A percentile compares a stretch with the other conserved stretches of the same genome.
phyloP scores from a whole-genome alignment of 148 eudicot species.

The Beta vulgaris region DNA sequence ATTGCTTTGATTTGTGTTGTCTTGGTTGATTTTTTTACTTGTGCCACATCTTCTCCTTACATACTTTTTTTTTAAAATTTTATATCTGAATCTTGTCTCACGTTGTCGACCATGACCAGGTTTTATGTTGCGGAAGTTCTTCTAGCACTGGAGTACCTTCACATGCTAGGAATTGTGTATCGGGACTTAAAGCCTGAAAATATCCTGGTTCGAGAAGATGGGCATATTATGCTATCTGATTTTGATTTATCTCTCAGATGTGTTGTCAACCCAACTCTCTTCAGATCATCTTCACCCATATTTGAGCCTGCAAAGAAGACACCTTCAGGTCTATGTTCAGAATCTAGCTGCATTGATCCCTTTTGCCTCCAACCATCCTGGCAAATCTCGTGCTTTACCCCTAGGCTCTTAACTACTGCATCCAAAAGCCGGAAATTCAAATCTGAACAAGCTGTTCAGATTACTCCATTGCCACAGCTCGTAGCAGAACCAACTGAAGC shows the following conservation, averaged over 20 bases:
- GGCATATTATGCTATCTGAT: constrained; percentile 84
- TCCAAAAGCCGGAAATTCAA: constrained; percentile 46
- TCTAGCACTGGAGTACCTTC: constrained; percentile 79
- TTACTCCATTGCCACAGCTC: constrained; percentile 58
- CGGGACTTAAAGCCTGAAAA: constrained; percentile 86
- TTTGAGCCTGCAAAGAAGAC: constrained; percentile 35
- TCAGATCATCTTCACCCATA: constrained; percentile 44
- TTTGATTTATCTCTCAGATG: constrained; percentile 73
- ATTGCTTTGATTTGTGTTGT: background rate
- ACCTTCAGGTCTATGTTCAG: constrained; percentile 44
- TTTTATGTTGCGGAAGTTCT: constrained; percentile 86
- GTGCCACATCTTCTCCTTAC: background rate
- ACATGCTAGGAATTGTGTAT: constrained; percentile 86
- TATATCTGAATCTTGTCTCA: background rate
- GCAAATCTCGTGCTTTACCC: constrained; percentile 71
- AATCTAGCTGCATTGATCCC: constrained; percentile 70
- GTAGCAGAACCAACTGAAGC: constrained; percentile 73
- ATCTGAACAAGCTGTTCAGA: constrained; percentile 45
- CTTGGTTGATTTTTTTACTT: background rate
- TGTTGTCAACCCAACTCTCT: constrained; percentile 52
- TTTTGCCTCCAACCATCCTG: constrained; percentile 76
- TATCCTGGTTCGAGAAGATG: constrained; percentile 75
- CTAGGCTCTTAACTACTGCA: constrained; percentile 44
- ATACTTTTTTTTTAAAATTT: background rate
- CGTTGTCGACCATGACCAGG: constrained; percentile 32